Percentiles rank a stretch among this genome's conserved stretches.
Evolutionary conservation across 129 eudicot species (phyloP).

Genomic region (Saussurea involucrata): DNA sequence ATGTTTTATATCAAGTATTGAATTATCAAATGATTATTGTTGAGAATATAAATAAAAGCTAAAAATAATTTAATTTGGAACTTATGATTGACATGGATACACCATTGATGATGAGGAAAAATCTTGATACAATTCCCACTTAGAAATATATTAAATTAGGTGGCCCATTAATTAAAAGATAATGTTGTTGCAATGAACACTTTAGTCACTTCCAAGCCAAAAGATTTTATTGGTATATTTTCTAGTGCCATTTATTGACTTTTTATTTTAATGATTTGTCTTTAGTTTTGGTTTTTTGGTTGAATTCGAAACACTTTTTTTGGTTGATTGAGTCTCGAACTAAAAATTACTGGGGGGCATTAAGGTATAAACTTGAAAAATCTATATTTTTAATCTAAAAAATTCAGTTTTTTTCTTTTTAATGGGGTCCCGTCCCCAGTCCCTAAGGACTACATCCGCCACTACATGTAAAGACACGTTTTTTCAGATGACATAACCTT

Average conservation of each 20-base stretch:
- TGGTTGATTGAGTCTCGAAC: background rate
- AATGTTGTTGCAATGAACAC: conserved; percentile 9
- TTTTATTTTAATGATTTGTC: background rate
- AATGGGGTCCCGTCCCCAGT: no score
- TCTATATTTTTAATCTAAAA: no score
- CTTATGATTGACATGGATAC: conserved; percentile 12
- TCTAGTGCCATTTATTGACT: conserved; percentile 22
- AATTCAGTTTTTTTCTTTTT: no score
- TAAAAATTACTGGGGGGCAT: no score
- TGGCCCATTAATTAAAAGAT: conserved; percentile 21
- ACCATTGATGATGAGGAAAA: conserved; percentile 2
- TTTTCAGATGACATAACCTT: background rate
- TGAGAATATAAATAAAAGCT: background rate
- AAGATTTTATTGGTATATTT: conserved; percentile 11
- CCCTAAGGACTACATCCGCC: no score
- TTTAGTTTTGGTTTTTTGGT: background rate
- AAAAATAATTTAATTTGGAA: background rate
- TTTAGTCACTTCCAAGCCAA: conserved; percentile 22
- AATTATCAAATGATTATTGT: background rate
- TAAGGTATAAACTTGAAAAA: no score
- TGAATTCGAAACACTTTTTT: background rate
- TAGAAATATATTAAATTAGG: background rate
- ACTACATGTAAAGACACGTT: background rate
- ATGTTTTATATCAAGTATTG: background rate
- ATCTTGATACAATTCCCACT: conserved; percentile 24